Evolutionary conservation across 2,329 filamentous ascomycete species (phyloP).

Genomic region (Epichloe baconii): DNA sequence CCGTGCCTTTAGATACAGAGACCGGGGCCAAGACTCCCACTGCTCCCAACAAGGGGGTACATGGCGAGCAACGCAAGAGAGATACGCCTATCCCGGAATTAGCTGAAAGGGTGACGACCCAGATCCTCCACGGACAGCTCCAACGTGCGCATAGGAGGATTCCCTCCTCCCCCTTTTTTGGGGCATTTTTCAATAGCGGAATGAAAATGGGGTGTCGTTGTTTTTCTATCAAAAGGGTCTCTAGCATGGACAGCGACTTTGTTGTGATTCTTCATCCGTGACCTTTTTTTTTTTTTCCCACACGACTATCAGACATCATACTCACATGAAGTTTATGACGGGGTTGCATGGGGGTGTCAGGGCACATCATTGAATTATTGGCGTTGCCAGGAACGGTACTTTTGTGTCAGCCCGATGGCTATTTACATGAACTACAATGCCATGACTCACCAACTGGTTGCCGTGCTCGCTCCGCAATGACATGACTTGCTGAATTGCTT

Average conservation of each 20-base stretch:
- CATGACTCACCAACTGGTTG: too few species aligned
- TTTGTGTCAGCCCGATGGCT: not conserved
- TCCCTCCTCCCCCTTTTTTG: not conserved
- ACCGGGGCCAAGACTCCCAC: conserved; percentile 28
- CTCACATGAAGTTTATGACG: not conserved
- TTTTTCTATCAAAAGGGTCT: not conserved
- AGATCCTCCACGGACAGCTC: not conserved
- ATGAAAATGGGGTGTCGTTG: too few species aligned
- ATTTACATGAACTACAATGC: too few species aligned
- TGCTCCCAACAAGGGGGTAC: conserved; percentile 9
- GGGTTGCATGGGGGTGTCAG: not conserved
- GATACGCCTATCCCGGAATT: conserved; percentile 15
- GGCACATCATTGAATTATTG: not conserved
- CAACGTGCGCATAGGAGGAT: not conserved
- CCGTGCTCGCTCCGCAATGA: too few species aligned
- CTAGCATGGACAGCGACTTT: not conserved
- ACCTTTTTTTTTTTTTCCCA: not conserved
- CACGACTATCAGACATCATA: not conserved
- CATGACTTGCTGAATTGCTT: too few species aligned
- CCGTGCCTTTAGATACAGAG: conserved; percentile 16
- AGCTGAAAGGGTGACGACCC: conserved; percentile 4
- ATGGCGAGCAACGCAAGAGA: conserved; percentile 4
- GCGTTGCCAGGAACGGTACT: not conserved
- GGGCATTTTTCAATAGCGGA: not conserved
- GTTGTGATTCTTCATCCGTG: not conserved